A percentile compares a stretch with the other conserved stretches of the same genome.
Evolutionary conservation across 345 rosid species (phyloP).

Genomic region (Draba incana): DNA sequence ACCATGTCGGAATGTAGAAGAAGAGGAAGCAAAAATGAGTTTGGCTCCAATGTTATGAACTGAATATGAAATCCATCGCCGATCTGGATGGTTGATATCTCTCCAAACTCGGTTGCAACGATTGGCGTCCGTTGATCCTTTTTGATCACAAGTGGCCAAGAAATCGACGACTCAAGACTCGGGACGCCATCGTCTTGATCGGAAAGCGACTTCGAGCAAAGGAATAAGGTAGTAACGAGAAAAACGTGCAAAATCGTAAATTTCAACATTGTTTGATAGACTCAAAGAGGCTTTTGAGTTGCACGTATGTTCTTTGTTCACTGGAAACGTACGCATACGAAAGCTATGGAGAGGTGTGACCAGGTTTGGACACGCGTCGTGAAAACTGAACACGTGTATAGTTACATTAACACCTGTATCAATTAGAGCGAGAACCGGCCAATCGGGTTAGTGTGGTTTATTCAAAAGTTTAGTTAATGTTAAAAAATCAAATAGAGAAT

Average conservation of each 20-base stretch:
- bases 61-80: slow-evolving; percentile 53
- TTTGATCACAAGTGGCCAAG: slow-evolving; percentile 47
- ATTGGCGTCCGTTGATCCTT: slow-evolving; percentile 53
- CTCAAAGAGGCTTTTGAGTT: neutral
- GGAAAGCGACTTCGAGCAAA: slow-evolving; percentile 19
- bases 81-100: slow-evolving; percentile 58
- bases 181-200: slow-evolving; percentile 19
- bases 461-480: too few relatives aligned
- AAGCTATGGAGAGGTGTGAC: slow-evolving; percentile 4
- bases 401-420: slow-evolving; percentile 42
- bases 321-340: slow-evolving; percentile 10
- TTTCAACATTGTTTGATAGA: slow-evolving; percentile 25
- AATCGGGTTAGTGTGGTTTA: too few relatives aligned
- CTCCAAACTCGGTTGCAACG: slow-evolving; percentile 60
- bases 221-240: slow-evolving; percentile 11
- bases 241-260: slow-evolving; percentile 16
- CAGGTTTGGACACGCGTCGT: slow-evolving; percentile 36
- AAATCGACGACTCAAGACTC: neutral
- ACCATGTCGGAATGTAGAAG: slow-evolving; percentile 85
- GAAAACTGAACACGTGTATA: slow-evolving; percentile 49
- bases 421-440: too few relatives aligned
- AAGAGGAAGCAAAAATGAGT: slow-evolving; percentile 78
- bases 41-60: slow-evolving; percentile 80
- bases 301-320: neutral
- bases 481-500: too few relatives aligned